These are phyloP conservation scores for Fusarium tjaetaba DNA, from an alignment of 2,329 filamentous ascomycete species.

Conservation along the genomic window DNA sequence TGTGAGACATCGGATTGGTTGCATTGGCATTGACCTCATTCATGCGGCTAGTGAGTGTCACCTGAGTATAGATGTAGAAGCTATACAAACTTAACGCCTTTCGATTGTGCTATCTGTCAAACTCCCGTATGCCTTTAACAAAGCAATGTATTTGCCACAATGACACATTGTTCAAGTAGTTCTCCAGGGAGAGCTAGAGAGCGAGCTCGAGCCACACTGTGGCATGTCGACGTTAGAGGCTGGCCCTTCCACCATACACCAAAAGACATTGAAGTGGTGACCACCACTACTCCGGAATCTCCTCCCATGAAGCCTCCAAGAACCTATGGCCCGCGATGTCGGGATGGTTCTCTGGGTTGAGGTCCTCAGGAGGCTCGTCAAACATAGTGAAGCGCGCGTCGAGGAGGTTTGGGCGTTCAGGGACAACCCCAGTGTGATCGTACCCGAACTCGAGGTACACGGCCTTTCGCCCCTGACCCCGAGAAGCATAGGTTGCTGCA, in stretches of 20 bases:
- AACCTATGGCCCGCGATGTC: not conserved
- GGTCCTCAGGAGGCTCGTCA: not conserved
- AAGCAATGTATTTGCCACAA: not conserved
- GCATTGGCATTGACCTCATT: conserved; percentile 6
- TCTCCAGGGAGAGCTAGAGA: not conserved
- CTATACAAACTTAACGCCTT: too few relatives aligned
- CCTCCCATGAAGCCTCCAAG: not conserved
- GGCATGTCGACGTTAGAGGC: not conserved
- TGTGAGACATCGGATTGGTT: conserved; percentile 5
- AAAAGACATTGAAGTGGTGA: not conserved
- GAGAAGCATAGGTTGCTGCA: not conserved
- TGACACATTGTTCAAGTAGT: not conserved
- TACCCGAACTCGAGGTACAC: not conserved
- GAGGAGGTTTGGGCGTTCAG: not conserved
- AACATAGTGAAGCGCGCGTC: not conserved
- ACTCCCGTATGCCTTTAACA: not conserved
- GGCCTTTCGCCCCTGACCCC: not conserved
- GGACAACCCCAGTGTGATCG: not conserved
- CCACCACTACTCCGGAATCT: not conserved
- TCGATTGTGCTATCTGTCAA: too few relatives aligned
- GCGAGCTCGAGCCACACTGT: not conserved
- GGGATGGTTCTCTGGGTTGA: not conserved
- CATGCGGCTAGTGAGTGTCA: not conserved
- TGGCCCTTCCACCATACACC: not conserved
- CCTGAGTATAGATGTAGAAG: not conserved